phyloP scores from a whole-genome alignment of 2,329 filamentous ascomycete genomes.

The Aspergillus niger region DNA sequence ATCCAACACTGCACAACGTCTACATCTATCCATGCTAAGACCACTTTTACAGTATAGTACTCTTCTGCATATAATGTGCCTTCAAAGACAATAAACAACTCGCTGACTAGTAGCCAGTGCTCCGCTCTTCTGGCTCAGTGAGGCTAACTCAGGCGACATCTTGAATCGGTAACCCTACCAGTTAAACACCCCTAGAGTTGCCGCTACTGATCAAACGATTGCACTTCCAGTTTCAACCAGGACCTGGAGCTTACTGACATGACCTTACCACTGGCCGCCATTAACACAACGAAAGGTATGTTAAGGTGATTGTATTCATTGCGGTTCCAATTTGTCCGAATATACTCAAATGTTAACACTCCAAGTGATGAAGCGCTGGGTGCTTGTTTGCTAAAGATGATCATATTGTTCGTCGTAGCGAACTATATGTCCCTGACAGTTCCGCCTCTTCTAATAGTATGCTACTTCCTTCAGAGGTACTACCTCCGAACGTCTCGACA shows the following conservation, averaged over 20 bases:
- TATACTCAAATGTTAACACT: too few species aligned
- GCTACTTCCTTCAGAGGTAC: neutral
- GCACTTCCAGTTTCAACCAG: neutral
- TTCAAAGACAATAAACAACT: neutral
- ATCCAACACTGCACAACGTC: neutral
- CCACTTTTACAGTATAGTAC: neutral
- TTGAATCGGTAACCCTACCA: neutral
- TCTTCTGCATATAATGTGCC: neutral
- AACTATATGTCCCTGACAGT: neutral
- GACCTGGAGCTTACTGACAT: neutral
- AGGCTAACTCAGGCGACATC: neutral
- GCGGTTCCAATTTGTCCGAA: too few species aligned
- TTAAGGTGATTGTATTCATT: too few species aligned
- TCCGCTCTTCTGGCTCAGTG: neutral
- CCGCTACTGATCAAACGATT: neutral
- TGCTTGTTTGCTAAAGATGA: neutral
- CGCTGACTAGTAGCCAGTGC: neutral
- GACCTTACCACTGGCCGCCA: neutral
- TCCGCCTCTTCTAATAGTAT: neutral
- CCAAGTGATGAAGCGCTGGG: neutral
- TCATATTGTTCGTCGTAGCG: neutral
- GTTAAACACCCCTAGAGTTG: neutral
- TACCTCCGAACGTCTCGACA: neutral
- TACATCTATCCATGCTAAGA: neutral
- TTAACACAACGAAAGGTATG: constrained; percentile 1